These are phyloP conservation scores for Draba incana DNA, from an alignment of 345 rosid genomes.

Conservation along the genomic window DNA sequence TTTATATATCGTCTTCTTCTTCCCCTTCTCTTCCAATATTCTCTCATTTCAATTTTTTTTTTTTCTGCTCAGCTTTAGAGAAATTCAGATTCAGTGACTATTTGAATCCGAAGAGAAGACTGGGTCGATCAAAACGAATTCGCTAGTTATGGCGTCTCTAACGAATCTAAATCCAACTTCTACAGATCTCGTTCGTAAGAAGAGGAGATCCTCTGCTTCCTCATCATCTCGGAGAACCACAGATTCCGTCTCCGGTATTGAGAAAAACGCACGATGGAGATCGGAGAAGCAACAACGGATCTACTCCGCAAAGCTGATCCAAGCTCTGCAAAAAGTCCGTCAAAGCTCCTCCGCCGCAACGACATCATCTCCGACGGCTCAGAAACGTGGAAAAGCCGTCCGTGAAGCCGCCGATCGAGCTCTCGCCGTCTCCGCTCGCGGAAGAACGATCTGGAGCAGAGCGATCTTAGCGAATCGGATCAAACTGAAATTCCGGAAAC, in stretches of 20 bases:
- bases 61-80: background rate
- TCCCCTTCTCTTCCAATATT: constrained; percentile 16
- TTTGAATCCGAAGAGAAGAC: background rate
- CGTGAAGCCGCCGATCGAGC: constrained; percentile 85
- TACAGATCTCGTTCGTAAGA: constrained; percentile 30
- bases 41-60: constrained; percentile 6
- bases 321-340: constrained; percentile 66
- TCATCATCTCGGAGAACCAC: constrained; percentile 14
- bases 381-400: constrained; percentile 66
- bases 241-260: constrained; percentile 15
- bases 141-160: constrained; percentile 33
- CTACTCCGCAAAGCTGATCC: constrained; percentile 77
- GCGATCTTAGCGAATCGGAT: constrained; percentile 79
- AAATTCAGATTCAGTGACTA: background rate
- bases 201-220: constrained; percentile 29
- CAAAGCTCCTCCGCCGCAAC: constrained; percentile 41
- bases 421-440: constrained; percentile 83
- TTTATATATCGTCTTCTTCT: constrained; percentile 14
- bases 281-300: constrained; percentile 75
- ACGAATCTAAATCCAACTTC: constrained; percentile 1
- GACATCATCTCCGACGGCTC: constrained; percentile 66
- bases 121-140: background rate
- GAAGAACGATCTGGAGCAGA: constrained; percentile 88
- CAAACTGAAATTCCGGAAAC: constrained; percentile 80
- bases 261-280: constrained; percentile 62